Percentiles rank a stretch among this genome's conserved stretches.
phyloP scores from a whole-genome alignment of 805 yeast genomes.

The Cyberlindnera subsufficiens region DNA sequence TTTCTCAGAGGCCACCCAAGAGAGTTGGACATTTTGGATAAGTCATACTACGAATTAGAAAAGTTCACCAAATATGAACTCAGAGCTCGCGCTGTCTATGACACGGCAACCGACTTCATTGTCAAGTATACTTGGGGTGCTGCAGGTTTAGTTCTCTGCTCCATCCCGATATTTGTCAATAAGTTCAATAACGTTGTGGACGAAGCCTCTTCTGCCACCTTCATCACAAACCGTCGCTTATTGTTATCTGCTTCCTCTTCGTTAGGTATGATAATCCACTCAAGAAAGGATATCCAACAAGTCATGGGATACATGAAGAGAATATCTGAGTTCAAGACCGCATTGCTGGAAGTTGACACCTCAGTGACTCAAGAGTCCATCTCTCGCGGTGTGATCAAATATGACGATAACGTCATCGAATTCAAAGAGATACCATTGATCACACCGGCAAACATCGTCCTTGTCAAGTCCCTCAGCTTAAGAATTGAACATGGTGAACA shows the following conservation, averaged over 20 bases:
- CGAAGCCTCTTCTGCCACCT: slow-evolving; percentile 61
- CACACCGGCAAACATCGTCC: slow-evolving; percentile 77
- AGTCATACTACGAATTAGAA: slow-evolving; percentile 74
- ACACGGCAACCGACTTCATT: slow-evolving; percentile 79
- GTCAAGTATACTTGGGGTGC: slow-evolving; percentile 96
- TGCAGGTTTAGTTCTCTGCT: slow-evolving; percentile 80
- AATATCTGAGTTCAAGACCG: slow-evolving; percentile 62
- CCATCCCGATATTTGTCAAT: slow-evolving; percentile 77
- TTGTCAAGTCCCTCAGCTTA: slow-evolving; percentile 63
- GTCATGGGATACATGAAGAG: slow-evolving; percentile 77
- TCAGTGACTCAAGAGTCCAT: slow-evolving; percentile 16
- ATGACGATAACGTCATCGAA: slow-evolving; percentile 56
- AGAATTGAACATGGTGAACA: slow-evolving; percentile 78
- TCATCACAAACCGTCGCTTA: slow-evolving; percentile 82
- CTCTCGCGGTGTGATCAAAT: slow-evolving; percentile 27
- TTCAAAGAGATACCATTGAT: slow-evolving; percentile 75
- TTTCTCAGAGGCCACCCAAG: slow-evolving; percentile 73
- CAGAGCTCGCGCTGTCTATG: slow-evolving; percentile 72
- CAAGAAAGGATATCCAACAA: slow-evolving; percentile 80
- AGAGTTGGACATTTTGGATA: slow-evolving; percentile 73
- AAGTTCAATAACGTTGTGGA: slow-evolving; percentile 37
- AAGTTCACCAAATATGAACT: slow-evolving; percentile 71
- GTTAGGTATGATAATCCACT: slow-evolving; percentile 77
- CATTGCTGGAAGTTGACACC: slow-evolving; percentile 44
- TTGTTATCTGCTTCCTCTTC: slow-evolving; percentile 82